Evolutionary conservation across 2,329 filamentous ascomycete genomes (phyloP), one percentile per base, ranked within the genome.

Genomic region (Didymella lethalis): DNA sequence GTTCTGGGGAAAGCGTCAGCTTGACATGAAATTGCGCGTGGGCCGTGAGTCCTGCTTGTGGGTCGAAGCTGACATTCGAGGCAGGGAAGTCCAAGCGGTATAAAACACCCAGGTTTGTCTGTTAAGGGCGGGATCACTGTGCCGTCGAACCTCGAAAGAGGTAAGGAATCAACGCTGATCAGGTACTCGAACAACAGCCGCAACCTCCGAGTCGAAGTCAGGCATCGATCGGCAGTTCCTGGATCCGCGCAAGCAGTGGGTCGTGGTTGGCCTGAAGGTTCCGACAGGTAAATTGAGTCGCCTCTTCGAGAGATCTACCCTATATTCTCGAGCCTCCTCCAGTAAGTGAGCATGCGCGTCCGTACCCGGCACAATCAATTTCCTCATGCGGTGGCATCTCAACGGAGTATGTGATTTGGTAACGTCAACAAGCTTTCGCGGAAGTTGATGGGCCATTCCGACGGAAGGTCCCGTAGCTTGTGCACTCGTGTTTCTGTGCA

Each of bases 11-110:
- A 48, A 44, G 28, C 32, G 36, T 43, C 31, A 32, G 45, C 29
- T 38, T 43, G 25, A 20, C 31, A 48, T 58, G 25, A 53, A 31
- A 58, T 58, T 58, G 55, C 29, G 20, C 16, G 45, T 46, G 49
- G 31, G 45, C 38, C 49, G 31, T 44, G n/a, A 25, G 12, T 29
- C 38, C 23, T 48, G 55, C 14, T 8, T 46, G 44, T 48, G 45
- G 49, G 36, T 49, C 49, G 32, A 53, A 38, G 25, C 31, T 32
- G 55, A 49, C 31, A 38, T 46, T 16, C 16, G 38, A 47, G 31
- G 38, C 38, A 58, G 38, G 48, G 55, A 26, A 25, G 8, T 34
- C 36, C 36, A 25, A 45, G 55, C 10, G 28, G 29, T 48, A 48
- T 52, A 43, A 48, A 10, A 36, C 10, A 20, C 14, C 20, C 40